A percentile compares a stretch with the other conserved stretches of the same genome.
Conservation (phyloP, 768 basidiomycete genomes). For the Podaxis sp. region DNA sequence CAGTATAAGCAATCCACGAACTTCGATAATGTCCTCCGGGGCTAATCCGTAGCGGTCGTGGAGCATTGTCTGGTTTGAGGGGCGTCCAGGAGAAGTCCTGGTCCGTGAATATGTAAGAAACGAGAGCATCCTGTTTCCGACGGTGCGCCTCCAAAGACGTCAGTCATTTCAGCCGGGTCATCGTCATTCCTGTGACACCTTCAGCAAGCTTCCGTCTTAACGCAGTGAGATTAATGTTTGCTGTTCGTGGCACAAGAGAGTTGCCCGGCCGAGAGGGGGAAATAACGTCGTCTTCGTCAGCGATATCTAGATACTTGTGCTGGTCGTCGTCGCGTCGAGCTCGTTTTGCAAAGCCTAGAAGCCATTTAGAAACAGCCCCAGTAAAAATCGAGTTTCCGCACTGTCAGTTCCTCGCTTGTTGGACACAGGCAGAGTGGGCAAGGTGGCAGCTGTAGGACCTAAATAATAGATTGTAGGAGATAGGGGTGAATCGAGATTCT, state of each 20-base stretch:
- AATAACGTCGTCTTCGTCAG: slow-evolving; percentile 54
- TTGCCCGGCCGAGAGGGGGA: slow-evolving; percentile 50
- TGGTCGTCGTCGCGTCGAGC: slow-evolving; percentile 41
- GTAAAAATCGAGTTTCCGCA: no score
- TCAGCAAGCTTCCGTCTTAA: slow-evolving; percentile 78
- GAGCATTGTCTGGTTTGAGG: slow-evolving; percentile 86
- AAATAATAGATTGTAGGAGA: no score
- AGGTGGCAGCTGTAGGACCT: no score
- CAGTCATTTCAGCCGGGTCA: slow-evolving; percentile 41
- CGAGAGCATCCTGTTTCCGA: slow-evolving; percentile 67
- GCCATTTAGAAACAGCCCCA: no score
- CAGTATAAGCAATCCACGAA: slow-evolving; percentile 39
- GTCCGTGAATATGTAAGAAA: slow-evolving; percentile 79
- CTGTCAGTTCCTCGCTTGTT: no score
- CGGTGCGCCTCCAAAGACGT: slow-evolving; percentile 61
- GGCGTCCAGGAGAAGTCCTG: slow-evolving; percentile 86
- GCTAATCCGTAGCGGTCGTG: slow-evolving; percentile 96
- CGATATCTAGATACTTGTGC: slow-evolving; percentile 55
- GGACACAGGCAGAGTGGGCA: no score
- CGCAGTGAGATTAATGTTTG: slow-evolving; percentile 83
- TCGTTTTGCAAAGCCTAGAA: slow-evolving; percentile 34
- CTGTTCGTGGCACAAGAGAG: slow-evolving; percentile 57
- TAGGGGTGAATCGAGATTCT: no score
- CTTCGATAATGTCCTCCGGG: slow-evolving; percentile 99
- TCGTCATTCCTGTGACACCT: slow-evolving; percentile 42